Conservation (phyloP, 2,329 filamentous ascomycete genomes). For the Chaetomium strumarium region DNA sequence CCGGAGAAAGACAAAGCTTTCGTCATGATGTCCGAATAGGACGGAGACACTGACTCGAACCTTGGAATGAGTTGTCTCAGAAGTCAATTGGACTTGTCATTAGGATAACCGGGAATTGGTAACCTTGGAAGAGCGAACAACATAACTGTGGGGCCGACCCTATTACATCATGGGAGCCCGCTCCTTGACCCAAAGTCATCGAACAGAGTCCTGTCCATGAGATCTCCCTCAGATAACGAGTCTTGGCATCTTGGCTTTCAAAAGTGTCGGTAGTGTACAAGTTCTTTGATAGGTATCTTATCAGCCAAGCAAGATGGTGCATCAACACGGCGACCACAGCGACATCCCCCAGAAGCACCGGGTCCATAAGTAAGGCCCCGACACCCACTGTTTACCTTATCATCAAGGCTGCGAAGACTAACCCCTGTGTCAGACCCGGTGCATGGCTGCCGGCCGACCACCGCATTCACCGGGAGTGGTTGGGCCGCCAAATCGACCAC, state of each 20-base stretch:
- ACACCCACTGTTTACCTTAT: neutral
- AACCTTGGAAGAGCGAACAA: too few relatives aligned
- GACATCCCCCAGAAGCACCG: conserved; percentile 45
- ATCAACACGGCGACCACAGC: conserved; percentile 45
- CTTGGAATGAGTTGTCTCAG: too few relatives aligned
- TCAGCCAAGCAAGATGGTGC: conserved; percentile 35
- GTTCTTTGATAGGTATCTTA: neutral
- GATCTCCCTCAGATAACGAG: neutral
- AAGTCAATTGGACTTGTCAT: too few relatives aligned
- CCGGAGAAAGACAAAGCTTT: conserved; percentile 6
- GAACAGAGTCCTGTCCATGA: too few relatives aligned
- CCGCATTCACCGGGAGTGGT: conserved; percentile 56
- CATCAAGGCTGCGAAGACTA: neutral
- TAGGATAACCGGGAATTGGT: too few relatives aligned
- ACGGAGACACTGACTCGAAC: neutral
- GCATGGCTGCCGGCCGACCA: conserved; percentile 60
- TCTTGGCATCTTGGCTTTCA: neutral
- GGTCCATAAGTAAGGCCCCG: conserved; percentile 37
- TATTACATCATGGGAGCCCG: too few relatives aligned
- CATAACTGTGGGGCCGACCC: too few relatives aligned
- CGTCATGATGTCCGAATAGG: too few relatives aligned
- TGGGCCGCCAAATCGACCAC: conserved; percentile 49
- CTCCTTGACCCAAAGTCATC: too few relatives aligned
- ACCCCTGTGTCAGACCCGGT: conserved; percentile 38
- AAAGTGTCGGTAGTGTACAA: neutral